Evolutionary conservation across 1,284 basidiomycete species (phyloP).

Genomic region (Puccinia coronata): DNA sequence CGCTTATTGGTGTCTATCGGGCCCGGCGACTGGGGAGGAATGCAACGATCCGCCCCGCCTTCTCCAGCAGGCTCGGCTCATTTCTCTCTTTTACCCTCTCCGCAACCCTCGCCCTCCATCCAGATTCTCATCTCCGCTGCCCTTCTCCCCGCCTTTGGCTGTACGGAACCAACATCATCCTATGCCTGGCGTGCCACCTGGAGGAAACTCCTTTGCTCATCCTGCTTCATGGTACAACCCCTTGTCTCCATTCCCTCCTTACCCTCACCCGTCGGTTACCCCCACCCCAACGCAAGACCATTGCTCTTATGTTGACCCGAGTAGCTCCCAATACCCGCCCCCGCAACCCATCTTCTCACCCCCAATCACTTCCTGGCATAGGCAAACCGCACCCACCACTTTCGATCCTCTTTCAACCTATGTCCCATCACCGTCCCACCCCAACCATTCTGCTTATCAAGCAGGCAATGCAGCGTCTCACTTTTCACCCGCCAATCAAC

Average conservation of each 20-base stretch:
- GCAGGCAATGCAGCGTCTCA: not conserved
- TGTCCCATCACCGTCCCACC: slow-evolving; percentile 9
- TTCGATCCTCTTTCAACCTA: slow-evolving; percentile 21
- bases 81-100: slow-evolving; percentile 46
- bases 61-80: slow-evolving; percentile 27
- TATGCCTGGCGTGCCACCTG: not conserved
- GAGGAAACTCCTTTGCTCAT: not conserved
- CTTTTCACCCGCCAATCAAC: not conserved
- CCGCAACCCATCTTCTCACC: slow-evolving; percentile 45
- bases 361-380: slow-evolving; percentile 40
- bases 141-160: slow-evolving; percentile 14
- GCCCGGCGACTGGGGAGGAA: slow-evolving; percentile 38
- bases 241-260: slow-evolving; percentile 2
- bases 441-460: slow-evolving; percentile 7
- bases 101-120: slow-evolving; percentile 35
- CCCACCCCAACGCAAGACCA: not conserved
- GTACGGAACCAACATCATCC: slow-evolving; percentile 22
- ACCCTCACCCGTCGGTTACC: slow-evolving; percentile 6
- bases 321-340: slow-evolving; percentile 15
- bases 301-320: not conserved
- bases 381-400: slow-evolving; percentile 5
- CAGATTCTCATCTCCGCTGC: slow-evolving; percentile 39
- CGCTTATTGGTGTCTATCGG: slow-evolving; percentile 1
- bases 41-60: slow-evolving; percentile 4
- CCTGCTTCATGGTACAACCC: slow-evolving; percentile 13